These are phyloP conservation scores for Conoideocrella luteorostrata DNA, from an alignment of 2,329 filamentous ascomycete genomes.

Conservation along the genomic window DNA sequence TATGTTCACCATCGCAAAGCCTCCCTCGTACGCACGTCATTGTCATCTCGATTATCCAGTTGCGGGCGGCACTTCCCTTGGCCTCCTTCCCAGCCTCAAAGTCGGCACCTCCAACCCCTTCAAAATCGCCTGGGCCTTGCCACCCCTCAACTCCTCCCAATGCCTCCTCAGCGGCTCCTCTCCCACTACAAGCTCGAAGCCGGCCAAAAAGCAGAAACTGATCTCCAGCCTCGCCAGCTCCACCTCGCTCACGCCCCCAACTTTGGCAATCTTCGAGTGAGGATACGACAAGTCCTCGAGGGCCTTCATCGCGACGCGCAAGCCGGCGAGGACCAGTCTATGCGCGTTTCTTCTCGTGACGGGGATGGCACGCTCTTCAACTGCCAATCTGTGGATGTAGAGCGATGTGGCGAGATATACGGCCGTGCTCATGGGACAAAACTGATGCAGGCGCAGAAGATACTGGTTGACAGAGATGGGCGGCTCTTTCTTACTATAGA, in stretches of 20 bases:
- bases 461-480: slow-evolving; percentile 81
- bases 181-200: slow-evolving; percentile 66
- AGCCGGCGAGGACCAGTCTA: slow-evolving; percentile 72
- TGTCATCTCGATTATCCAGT: slow-evolving; percentile 3
- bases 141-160: slow-evolving; percentile 25
- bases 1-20: too few species aligned
- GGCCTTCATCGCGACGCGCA: slow-evolving; percentile 88
- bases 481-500: slow-evolving; percentile 84
- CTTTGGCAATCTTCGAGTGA: slow-evolving; percentile 75
- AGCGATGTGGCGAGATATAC: slow-evolving; percentile 86
- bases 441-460: slow-evolving; percentile 77
- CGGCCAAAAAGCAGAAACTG: slow-evolving; percentile 79
- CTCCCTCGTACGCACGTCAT: too few species aligned
- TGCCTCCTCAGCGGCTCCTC: slow-evolving; percentile 26
- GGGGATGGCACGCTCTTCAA: slow-evolving; percentile 69
- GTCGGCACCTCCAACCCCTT: slow-evolving; percentile 21
- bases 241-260: slow-evolving; percentile 77
- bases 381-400: slow-evolving; percentile 78
- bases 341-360: slow-evolving; percentile 83
- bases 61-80: slow-evolving; percentile 8
- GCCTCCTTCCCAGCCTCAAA: slow-evolving; percentile 18
- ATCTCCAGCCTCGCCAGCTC: slow-evolving; percentile 85
- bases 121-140: slow-evolving; percentile 19
- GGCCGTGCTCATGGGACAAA: slow-evolving; percentile 87
- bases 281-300: slow-evolving; percentile 89